Conservation (phyloP, 805 yeast genomes). For the Candida orba region DNA sequence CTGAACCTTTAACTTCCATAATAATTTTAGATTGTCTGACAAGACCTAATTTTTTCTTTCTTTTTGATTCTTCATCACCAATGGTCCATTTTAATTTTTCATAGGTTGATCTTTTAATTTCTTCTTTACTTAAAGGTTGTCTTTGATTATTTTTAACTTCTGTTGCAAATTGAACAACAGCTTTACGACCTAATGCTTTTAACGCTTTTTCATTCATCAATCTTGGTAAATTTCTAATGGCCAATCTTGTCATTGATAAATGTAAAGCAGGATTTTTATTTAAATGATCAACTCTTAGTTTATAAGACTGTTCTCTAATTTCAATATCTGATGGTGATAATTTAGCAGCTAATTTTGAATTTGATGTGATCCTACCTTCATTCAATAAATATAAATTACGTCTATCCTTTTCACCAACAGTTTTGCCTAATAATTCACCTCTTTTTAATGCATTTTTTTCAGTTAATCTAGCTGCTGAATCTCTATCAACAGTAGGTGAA, state of each 20-base stretch:
- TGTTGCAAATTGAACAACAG: constrained; percentile 88
- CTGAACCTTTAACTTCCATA: constrained; percentile 85
- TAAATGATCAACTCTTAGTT: constrained; percentile 81
- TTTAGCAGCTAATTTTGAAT: constrained; percentile 67
- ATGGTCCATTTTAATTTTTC: constrained; percentile 42
- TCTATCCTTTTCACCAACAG: constrained; percentile 71
- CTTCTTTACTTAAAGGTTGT: constrained; percentile 87
- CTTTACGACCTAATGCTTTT: constrained; percentile 89
- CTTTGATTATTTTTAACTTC: constrained; percentile 72
- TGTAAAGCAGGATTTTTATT: constrained; percentile 88
- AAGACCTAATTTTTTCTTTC: constrained; percentile 76
- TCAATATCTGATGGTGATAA: constrained; percentile 72
- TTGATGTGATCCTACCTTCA: constrained; percentile 85
- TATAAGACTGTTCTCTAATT: constrained; percentile 80
- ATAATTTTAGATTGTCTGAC: constrained; percentile 91
- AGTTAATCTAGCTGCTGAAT: constrained; percentile 66
- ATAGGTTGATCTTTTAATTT: constrained; percentile 68
- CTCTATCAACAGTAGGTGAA: constrained; percentile 80
- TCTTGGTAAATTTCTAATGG: constrained; percentile 89
- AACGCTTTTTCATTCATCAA: constrained; percentile 82
- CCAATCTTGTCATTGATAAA: constrained; percentile 89
- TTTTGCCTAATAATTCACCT: constrained; percentile 70
- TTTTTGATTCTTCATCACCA: constrained; percentile 43
- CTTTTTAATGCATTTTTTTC: constrained; percentile 69
- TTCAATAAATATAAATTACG: constrained; percentile 81